These are phyloP conservation scores for Heliosperma pusillum DNA, from an alignment of 148 eudicot species.

Conservation along the genomic window DNA sequence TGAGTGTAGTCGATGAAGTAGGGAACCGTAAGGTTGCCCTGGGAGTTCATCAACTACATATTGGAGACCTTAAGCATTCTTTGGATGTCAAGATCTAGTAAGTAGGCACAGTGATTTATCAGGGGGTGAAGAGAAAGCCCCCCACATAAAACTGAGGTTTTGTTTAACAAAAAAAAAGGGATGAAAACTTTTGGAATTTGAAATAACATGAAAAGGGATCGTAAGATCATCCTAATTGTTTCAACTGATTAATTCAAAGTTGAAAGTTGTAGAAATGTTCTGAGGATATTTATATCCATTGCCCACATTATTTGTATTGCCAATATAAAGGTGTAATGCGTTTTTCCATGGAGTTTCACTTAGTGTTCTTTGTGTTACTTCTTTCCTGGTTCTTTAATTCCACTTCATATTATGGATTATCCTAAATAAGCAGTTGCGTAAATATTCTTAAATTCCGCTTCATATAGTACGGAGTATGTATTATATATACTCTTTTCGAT, in stretches of 20 bases:
- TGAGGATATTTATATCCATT: not conserved
- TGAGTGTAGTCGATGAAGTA: constrained; percentile 72
- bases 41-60: constrained; percentile 64
- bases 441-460: too few relatives aligned
- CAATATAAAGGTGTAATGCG: too few relatives aligned
- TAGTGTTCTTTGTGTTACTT: too few relatives aligned
- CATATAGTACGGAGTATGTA: too few relatives aligned
- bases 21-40: constrained; percentile 63
- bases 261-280: not conserved
- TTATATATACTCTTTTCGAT: too few relatives aligned
- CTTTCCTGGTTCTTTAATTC: too few relatives aligned
- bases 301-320: not conserved
- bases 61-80: constrained; percentile 64
- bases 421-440: too few relatives aligned
- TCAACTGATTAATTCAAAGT: constrained; percentile 10
- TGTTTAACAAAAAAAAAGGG: not conserved
- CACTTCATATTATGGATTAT: too few relatives aligned
- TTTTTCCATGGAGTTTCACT: too few relatives aligned
- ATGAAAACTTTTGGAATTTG: constrained; percentile 5
- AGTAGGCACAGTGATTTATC: constrained; percentile 27
- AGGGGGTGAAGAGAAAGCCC: not conserved
- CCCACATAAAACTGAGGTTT: not conserved
- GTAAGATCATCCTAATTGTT: constrained; percentile 27
- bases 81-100: constrained; percentile 39
- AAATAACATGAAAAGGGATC: constrained; percentile 22